Evolutionary conservation across 2,329 filamentous ascomycete genomes (phyloP).

Genomic region (Alternaria longipes): DNA sequence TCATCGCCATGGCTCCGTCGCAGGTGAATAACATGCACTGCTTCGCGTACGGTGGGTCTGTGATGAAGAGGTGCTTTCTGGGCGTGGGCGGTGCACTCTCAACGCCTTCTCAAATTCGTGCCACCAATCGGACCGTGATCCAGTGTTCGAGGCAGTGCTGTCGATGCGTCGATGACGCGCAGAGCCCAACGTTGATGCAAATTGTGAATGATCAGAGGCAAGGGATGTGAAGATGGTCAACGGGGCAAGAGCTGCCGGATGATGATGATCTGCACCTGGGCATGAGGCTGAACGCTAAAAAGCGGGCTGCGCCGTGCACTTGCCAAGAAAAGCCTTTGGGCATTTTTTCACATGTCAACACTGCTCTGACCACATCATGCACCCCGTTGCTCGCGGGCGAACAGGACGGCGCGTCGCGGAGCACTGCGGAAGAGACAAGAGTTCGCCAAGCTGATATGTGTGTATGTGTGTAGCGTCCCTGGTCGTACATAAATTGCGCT

Average conservation of each 20-base stretch:
- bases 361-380: slow-evolving; percentile 6
- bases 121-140: slow-evolving; percentile 6
- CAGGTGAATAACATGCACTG: background rate
- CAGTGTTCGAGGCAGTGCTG: slow-evolving; percentile 2
- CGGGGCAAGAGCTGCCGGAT: slow-evolving; percentile 10
- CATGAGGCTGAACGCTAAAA: slow-evolving; percentile 17
- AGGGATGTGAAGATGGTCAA: background rate
- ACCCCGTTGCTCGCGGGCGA: slow-evolving; percentile 1
- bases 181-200: slow-evolving; percentile 7
- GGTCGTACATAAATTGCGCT: background rate
- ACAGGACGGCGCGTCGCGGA: slow-evolving; percentile 6
- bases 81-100: slow-evolving; percentile 14
- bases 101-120: slow-evolving; percentile 3
- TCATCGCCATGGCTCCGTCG: background rate
- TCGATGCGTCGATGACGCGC: background rate
- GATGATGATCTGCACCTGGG: slow-evolving; percentile 13
- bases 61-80: slow-evolving; percentile 4
- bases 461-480: background rate
- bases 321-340: slow-evolving; percentile 7
- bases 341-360: slow-evolving; percentile 6
- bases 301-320: slow-evolving; percentile 16
- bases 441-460: background rate
- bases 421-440: slow-evolving; percentile 6
- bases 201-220: slow-evolving; percentile 7
- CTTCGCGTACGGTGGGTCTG: slow-evolving; percentile 11